phyloP scores from a whole-genome alignment of 164 flowering plant species.

The Echeveria elegans region DNA sequence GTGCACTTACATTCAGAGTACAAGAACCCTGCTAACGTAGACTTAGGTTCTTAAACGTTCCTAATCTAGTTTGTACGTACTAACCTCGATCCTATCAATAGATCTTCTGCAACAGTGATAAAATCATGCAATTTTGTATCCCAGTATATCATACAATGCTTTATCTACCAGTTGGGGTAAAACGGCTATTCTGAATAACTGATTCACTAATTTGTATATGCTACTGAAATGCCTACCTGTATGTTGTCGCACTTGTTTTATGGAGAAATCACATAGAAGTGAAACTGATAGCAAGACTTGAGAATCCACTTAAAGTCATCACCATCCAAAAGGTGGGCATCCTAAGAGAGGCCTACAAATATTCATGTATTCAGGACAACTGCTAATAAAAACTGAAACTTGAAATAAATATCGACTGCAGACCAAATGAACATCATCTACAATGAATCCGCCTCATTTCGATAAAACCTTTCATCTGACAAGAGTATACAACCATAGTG shows the following conservation, averaged over 20 bases:
- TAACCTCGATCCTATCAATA: too few relatives aligned
- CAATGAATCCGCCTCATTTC: not conserved
- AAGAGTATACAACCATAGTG: too few relatives aligned
- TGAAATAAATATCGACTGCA: not conserved
- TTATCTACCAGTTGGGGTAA: not conserved
- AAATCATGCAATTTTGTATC: not conserved
- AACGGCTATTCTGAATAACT: not conserved
- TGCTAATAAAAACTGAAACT: not conserved
- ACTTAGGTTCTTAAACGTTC: too few relatives aligned
- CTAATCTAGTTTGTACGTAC: too few relatives aligned
- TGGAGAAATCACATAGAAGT: constrained; percentile 99
- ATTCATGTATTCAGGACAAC: constrained; percentile 9
- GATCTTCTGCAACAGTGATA: too few relatives aligned
- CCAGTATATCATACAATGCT: not conserved
- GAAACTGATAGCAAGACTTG: constrained; percentile 96
- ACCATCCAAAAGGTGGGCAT: constrained; percentile 82
- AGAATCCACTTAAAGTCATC: constrained; percentile 77
- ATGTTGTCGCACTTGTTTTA: constrained; percentile 97
- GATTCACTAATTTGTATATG: too few relatives aligned
- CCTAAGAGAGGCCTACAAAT: constrained; percentile 70
- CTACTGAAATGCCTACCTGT: constrained; percentile 44
- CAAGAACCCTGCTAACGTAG: too few relatives aligned
- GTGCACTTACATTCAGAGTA: too few relatives aligned
- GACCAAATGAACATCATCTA: not conserved
- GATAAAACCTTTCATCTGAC: not conserved